Evolutionary conservation across 1,284 basidiomycete genomes (phyloP), one percentile per base, ranked within the genome.

Genomic region (Mycocalia duriaeana): DNA sequence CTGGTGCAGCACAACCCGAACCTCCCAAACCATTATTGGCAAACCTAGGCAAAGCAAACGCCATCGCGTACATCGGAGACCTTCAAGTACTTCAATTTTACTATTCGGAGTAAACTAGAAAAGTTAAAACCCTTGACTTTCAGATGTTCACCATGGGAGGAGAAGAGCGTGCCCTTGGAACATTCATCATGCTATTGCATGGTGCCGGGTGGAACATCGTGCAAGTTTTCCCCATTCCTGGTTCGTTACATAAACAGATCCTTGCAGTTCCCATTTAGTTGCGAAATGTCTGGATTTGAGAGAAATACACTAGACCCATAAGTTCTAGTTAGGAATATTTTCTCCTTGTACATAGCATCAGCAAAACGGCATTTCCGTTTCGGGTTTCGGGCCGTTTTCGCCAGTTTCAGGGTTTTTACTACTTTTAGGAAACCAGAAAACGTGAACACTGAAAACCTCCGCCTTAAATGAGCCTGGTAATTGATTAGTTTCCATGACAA

Each of bases 1-100:
- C 53, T 9, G 53, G 53, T 9, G 44, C 51, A 2, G 36, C 42
- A 13, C 36, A 19, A 8, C 23, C 47, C 6, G 47, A 49, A 16
- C 56, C 55, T 2, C 58, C 60, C 0, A 42, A 44, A 6, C 57
- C 58, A 9, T 46, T 60, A 5, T 45, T 61, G 1, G 48, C 54
- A n/a, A 61, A 60, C 37, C 52, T 51, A 35, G 59, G 59, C 9
- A 50, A 52, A 9, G 50, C 50, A 19, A 56, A 51, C 25, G 53
- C 53, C 18, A 56, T 55, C 48, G 49, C 47, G 20, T 55, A 59
- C 24, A 43, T 54, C 34, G 37, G 53, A 5, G 57, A 61, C 45
- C 50, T 59, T 42, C 49, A 50, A 39, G 59, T 59, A 43, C 31
- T 50, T 53, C 2, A 11, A 25, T 13, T 5, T 11, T 16, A 13